Conservation (phyloP, 83 land plant species). For the Picea mariana region DNA sequence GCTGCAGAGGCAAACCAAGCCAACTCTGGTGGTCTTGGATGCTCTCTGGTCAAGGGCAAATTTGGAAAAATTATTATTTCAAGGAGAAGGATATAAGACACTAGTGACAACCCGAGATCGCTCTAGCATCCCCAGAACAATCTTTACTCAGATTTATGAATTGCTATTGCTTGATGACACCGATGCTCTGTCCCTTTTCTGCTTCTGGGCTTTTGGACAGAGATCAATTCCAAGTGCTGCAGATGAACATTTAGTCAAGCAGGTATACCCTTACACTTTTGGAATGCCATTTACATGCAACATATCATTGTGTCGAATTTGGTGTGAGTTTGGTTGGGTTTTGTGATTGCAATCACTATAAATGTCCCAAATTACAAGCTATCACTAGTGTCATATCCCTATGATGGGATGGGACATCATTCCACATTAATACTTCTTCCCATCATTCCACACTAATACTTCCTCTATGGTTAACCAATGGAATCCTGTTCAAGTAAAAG, state of each 20-base stretch:
- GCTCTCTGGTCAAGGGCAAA: background rate
- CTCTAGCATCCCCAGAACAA: background rate
- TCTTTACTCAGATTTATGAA: background rate
- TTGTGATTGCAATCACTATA: too few species aligned
- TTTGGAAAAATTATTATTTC: too few species aligned
- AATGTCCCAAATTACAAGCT: too few species aligned
- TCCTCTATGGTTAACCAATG: too few species aligned
- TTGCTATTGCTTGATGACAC: background rate
- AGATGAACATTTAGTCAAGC: background rate
- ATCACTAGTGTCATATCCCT: too few species aligned
- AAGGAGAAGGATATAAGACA: background rate
- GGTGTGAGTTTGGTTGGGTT: too few species aligned
- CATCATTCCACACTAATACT: too few species aligned
- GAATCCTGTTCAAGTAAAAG: too few species aligned
- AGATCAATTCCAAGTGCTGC: slow-evolving; percentile 1
- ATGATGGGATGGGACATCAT: too few species aligned
- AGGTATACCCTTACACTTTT: background rate
- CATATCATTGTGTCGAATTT: too few species aligned
- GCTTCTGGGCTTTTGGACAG: slow-evolving; percentile 17
- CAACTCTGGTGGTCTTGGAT: background rate
- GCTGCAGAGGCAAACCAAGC: background rate
- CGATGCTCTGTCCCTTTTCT: slow-evolving; percentile 13
- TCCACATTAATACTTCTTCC: too few species aligned
- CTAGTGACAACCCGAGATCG: slow-evolving; percentile 8
- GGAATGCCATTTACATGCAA: too few species aligned